phyloP scores from a whole-genome alignment of 306 rosid genomes.

The Cucurbita maxima region DNA sequence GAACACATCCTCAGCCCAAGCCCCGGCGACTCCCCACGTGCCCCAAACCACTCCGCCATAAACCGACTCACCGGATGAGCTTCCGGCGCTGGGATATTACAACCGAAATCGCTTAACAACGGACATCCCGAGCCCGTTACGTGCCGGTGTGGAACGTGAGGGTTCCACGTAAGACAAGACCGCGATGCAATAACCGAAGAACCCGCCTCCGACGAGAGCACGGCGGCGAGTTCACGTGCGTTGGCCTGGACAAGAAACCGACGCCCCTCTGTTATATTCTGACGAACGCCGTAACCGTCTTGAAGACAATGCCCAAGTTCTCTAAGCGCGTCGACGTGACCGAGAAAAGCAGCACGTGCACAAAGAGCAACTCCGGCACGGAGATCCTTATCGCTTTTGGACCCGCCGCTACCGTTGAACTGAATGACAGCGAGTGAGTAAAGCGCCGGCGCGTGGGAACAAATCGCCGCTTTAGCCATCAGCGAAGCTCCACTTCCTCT shows the following conservation, averaged over 20 bases:
- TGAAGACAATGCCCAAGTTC: slow-evolving; percentile 93
- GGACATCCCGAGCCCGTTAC: slow-evolving; percentile 44
- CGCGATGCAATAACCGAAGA: slow-evolving; percentile 11
- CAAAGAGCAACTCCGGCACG: slow-evolving; percentile 78
- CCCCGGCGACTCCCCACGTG: slow-evolving; percentile 26
- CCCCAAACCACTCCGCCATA: slow-evolving; percentile 52
- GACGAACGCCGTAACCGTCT: slow-evolving; percentile 91
- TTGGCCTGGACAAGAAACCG: slow-evolving; percentile 79
- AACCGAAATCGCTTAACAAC: slow-evolving; percentile 66
- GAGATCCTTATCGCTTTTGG: slow-evolving; percentile 73
- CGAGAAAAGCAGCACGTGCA: slow-evolving; percentile 86
- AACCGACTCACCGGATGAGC: slow-evolving; percentile 55
- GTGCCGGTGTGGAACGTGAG: slow-evolving; percentile 18
- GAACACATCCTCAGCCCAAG: slow-evolving; percentile 51
- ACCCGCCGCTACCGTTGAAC: slow-evolving; percentile 90
- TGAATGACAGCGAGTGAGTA: slow-evolving; percentile 83
- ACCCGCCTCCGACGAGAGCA: slow-evolving; percentile 19
- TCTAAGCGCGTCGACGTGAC: slow-evolving; percentile 75
- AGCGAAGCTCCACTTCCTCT: slow-evolving; percentile 74
- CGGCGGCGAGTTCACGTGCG: slow-evolving; percentile 81
- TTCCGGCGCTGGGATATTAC: slow-evolving; percentile 75
- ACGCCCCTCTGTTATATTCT: slow-evolving; percentile 62
- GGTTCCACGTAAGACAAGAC: slow-evolving; percentile 33
- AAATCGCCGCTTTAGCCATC: slow-evolving; percentile 83
- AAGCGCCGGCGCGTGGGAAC: slow-evolving; percentile 72